Evolutionary conservation across 1,284 basidiomycete species (phyloP).

Genomic region (Ustilago trichophora): DNA sequence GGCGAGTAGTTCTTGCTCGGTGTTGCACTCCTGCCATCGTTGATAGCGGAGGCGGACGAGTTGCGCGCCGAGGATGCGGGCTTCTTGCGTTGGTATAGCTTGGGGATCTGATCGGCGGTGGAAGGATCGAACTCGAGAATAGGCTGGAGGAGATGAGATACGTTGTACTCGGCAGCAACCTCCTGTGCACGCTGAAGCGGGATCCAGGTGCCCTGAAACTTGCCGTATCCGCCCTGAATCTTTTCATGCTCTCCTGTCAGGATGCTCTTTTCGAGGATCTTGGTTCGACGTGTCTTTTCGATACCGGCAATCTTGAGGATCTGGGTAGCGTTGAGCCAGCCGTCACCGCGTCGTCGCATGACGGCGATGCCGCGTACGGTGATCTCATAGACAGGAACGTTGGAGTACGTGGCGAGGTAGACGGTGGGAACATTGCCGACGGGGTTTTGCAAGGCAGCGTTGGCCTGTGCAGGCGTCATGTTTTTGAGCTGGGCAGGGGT

Average conservation of each 20-base stretch:
- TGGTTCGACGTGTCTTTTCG: slow-evolving; percentile 93
- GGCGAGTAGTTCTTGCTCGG: slow-evolving; percentile 31
- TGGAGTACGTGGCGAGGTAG: slow-evolving; percentile 67
- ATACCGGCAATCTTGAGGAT: slow-evolving; percentile 99
- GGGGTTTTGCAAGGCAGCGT: slow-evolving; percentile 45
- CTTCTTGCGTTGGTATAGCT: slow-evolving; percentile 51
- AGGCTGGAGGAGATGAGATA: slow-evolving; percentile 63
- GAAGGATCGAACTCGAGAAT: slow-evolving; percentile 64
- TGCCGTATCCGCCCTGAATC: slow-evolving; percentile 98
- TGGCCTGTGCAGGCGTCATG: slow-evolving; percentile 48
- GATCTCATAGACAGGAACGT: slow-evolving; percentile 69
- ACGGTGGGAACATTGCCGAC: slow-evolving; percentile 53
- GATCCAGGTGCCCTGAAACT: slow-evolving; percentile 97
- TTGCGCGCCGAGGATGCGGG: slow-evolving; percentile 48
- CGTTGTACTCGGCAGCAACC: slow-evolving; percentile 62
- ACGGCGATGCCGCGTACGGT: slow-evolving; percentile 93
- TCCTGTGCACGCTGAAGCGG: slow-evolving; percentile 62
- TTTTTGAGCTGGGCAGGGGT: slow-evolving; percentile 45
- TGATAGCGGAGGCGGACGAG: slow-evolving; percentile 45
- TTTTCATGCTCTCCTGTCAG: slow-evolving; percentile 96
- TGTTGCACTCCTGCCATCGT: slow-evolving; percentile 25
- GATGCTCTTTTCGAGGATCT: slow-evolving; percentile 98
- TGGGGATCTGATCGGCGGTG: slow-evolving; percentile 54
- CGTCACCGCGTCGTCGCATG: slow-evolving; percentile 93
- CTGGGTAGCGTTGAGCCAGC: slow-evolving; percentile 93